Evolutionary conservation across 169 alveolate genomes (phyloP), one percentile per base, ranked within the genome.

Genomic region (Theileria orientalis): DNA sequence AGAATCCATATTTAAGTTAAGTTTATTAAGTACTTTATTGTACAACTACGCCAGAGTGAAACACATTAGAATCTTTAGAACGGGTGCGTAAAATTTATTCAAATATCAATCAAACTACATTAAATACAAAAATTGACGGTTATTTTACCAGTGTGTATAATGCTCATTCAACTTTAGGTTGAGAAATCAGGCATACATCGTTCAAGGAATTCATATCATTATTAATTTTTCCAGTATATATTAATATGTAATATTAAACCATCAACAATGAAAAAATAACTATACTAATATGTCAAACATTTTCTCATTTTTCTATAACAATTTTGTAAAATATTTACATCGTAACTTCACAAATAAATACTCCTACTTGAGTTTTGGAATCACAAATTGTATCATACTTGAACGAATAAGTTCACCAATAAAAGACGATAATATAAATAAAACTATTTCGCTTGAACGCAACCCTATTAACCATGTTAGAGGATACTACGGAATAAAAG

Each of bases 351-450:
- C 37, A 56, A 23, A 56, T 25, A 56, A 27, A 56, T 8, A 37
- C 14, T 9, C 42, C 5, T 32, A 30, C 37, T 56, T 13, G 21
- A 56, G 44, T 23, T 7, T 27, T 56, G 44, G 44, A 56, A 6
- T 56, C 14, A 23, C 21, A 9, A 56, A 56, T 32, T 56, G 66
- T 56, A 56, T 56, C 16, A 56, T 56, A 56, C 37, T 56, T 56
- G 66, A 37, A 56, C 37, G 29, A 27, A 6, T 56, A 29, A 25
- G 21, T 16, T 30, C 21, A 5, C 21, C 14, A n/a, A 23, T 29
- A 33, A 3, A 27, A 29, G 66, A 56, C 7, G 21, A 14, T 0
- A 56, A 56, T 5, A 32, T n/a, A 56, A 33, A 25, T 13, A 25
- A 23, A 23, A n/a, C 42, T 37, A 37, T 7, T 7, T 9, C 44